Conservation (phyloP, 495 filamentous ascomycete species). For the Podospora fimiseda region DNA sequence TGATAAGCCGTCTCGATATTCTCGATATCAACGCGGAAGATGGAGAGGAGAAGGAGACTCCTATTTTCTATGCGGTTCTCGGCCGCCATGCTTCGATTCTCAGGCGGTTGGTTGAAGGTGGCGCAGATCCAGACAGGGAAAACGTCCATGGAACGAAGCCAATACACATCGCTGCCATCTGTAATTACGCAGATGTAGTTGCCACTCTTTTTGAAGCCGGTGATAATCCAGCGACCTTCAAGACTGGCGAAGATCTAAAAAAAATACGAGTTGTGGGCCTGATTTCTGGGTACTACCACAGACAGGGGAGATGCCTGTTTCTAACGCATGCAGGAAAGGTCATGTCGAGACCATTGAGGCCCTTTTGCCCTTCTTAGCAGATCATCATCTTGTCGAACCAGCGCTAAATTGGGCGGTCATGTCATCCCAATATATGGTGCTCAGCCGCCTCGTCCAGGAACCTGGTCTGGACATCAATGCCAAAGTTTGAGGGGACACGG, state of each 20-base stretch:
- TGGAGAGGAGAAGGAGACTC: no score
- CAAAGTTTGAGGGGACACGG: background rate
- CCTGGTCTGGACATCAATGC: conserved; percentile 11
- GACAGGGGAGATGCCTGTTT: background rate
- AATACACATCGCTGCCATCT: conserved; percentile 19
- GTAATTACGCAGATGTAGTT: conserved; percentile 16
- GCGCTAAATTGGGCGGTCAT: conserved; percentile 22
- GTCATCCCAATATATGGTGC: conserved; percentile 7
- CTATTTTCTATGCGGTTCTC: conserved; percentile 8
- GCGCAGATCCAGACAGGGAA: conserved; percentile 15
- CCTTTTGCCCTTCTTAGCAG: conserved; percentile 18
- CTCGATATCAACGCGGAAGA: background rate
- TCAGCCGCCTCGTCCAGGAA: conserved; percentile 15
- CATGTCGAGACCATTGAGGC: conserved; percentile 18
- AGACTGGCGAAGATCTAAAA: conserved; percentile 20
- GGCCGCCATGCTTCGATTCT: conserved; percentile 3
- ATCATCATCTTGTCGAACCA: conserved; percentile 2
- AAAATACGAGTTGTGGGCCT: no score
- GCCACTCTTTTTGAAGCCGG: conserved; percentile 23
- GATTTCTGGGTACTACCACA: no score
- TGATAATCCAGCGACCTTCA: conserved; percentile 23
- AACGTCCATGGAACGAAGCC: conserved; percentile 18
- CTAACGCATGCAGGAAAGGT: conserved; percentile 10
- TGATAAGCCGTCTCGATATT: background rate
- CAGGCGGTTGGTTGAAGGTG: conserved; percentile 8